A percentile compares a stretch with the other conserved stretches of the same genome.
phyloP scores from a whole-genome alignment of 306 rosid species.

The barrel medic (Medicago truncatula) region DNA sequence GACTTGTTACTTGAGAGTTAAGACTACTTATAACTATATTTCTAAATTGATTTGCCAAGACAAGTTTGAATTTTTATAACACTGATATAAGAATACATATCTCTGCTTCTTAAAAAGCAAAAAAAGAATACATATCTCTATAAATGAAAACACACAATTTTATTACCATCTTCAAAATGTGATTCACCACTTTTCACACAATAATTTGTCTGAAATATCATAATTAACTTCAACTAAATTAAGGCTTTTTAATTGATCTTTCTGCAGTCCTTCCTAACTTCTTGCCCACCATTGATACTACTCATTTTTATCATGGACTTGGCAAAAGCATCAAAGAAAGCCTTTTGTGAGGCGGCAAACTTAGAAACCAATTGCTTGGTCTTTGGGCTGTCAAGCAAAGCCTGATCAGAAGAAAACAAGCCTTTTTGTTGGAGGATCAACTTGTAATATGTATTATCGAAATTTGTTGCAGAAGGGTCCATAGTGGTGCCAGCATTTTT shows the following conservation, averaged over 20 bases:
- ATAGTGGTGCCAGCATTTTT: conserved; percentile 62
- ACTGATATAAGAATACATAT: conserved; percentile 27
- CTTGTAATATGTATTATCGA: conserved; percentile 77
- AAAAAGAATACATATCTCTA: conserved; percentile 8
- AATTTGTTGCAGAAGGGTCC: conserved; percentile 63
- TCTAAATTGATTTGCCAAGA: conserved; percentile 24
- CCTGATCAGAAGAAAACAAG: conserved; percentile 76
- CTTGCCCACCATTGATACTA: conserved; percentile 66
- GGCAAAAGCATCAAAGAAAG: conserved; percentile 63
- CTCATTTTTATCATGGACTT: conserved; percentile 82
- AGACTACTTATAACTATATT: background rate
- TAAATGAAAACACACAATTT: background rate
- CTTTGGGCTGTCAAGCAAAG: conserved; percentile 58
- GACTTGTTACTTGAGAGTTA: conserved; percentile 1
- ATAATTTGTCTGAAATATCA: conserved; percentile 26
- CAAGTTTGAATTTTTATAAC: conserved; percentile 32
- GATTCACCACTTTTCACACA: conserved; percentile 19
- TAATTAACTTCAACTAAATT: conserved; percentile 30
- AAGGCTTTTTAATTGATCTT: conserved; percentile 57
- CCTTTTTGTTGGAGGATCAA: conserved; percentile 64
- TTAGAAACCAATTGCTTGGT: conserved; percentile 63
- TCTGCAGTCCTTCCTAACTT: conserved; percentile 68
- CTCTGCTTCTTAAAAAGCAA: background rate
- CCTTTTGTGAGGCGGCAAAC: conserved; percentile 58
- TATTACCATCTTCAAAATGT: conserved; percentile 26